Conservation (phyloP, 2,329 filamentous ascomycete genomes). For the Neoscytalidium dimidiatum region DNA sequence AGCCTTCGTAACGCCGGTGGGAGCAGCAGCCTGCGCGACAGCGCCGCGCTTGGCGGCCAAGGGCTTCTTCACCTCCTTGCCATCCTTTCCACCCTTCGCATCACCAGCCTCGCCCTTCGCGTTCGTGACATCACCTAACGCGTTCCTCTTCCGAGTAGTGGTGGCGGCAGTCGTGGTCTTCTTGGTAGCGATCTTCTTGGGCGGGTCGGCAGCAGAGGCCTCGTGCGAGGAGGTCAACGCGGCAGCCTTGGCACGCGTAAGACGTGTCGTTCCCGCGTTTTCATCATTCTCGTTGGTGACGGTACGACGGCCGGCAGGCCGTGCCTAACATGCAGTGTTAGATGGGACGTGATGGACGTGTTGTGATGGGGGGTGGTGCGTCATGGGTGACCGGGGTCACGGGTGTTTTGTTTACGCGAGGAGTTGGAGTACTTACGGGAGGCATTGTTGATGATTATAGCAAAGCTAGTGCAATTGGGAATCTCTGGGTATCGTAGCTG, state of each 20-base stretch:
- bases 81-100: constrained; percentile 41
- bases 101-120: constrained; percentile 47
- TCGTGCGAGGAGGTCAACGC: constrained; percentile 58
- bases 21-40: constrained; percentile 75
- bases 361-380: background rate
- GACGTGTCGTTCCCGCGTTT: constrained; percentile 74
- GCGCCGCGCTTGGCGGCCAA: constrained; percentile 60
- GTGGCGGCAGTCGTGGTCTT: constrained; percentile 46
- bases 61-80: constrained; percentile 72
- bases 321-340: constrained; percentile 59
- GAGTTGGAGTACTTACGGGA: constrained; percentile 51
- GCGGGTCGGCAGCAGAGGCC: constrained; percentile 55
- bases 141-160: constrained; percentile 70
- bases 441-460: constrained; percentile 53
- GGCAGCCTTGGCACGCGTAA: constrained; percentile 91
- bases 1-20: constrained; percentile 79
- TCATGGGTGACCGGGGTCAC: background rate
- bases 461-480: constrained; percentile 18
- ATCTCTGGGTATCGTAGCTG: constrained; percentile 14
- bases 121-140: constrained; percentile 94
- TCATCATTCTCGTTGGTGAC: constrained; percentile 94
- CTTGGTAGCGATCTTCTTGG: constrained; percentile 53
- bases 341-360: constrained; percentile 24
- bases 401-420: constrained; percentile 13
- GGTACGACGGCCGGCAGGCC: constrained; percentile 71